Evolutionary conservation across 768 basidiomycete species (phyloP), one percentile per base, ranked within the genome.

Genomic region (Royoungia palumana): DNA sequence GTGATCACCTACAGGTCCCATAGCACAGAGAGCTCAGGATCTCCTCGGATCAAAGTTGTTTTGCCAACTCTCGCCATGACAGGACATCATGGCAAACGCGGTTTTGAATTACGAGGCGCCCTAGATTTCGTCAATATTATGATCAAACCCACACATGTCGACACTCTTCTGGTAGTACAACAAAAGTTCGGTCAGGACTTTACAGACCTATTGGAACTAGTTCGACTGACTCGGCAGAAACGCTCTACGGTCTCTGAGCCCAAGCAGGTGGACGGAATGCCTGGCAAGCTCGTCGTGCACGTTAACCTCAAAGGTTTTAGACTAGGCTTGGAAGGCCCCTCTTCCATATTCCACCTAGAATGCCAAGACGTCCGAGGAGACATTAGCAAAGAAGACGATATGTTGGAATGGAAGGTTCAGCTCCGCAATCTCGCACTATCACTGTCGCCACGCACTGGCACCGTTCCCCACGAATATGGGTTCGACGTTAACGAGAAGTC

Each of bases 121-220:
- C 67, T 94, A 35, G 87, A 89, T 10, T 79, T 80, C 47, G 77
- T 92, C 54, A 76, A 83, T 32, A 68, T 89, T 49, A 85, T 79
- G 60, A 75, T 94, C 49, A 91, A 88, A 59, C 87, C 89, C 5
- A 80, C 81, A 0, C 83, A 92, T 58, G 85, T 89, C 81, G 92
- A 94, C 60, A 88, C 86, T 5, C 65, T 93, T 4, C 75, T 94
- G 3, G 80, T 79, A 5, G 86, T 94, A 9, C 91, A 92, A 60
- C 87, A 89, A 54, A 92, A 92, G 60, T 93, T 93, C 49, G 91
- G 89, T 6, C 85, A 87, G 58, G 91, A 94, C 67, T 88, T 93
- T 66, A 85, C 87, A 54, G 91, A 94, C 50, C 72, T 93, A 22
- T 67, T 93, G 12, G 68, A 75, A 6, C 64, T 93, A 41, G 73